Evolutionary conservation across 2,329 filamentous ascomycete genomes (phyloP).

Genomic region (Trichophyton simii): DNA sequence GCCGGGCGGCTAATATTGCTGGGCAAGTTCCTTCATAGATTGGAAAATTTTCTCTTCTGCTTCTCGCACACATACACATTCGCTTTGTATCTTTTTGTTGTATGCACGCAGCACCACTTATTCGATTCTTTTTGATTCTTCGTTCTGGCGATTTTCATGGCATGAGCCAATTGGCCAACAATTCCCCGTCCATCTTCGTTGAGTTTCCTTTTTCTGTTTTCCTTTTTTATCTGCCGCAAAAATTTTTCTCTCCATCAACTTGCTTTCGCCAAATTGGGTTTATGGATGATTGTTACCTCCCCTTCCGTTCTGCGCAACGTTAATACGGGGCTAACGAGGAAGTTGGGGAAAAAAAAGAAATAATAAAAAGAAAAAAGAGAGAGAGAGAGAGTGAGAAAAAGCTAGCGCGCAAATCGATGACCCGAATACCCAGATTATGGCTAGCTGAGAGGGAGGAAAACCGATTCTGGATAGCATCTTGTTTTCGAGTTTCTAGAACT

Average conservation of each 20-base stretch:
- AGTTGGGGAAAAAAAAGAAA: not conserved
- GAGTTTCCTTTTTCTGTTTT: not conserved
- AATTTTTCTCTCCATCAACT: not conserved
- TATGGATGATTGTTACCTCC: not conserved
- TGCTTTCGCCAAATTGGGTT: constrained; percentile 1
- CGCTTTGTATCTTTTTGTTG: not conserved
- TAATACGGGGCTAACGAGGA: not conserved
- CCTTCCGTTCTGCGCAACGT: not conserved
- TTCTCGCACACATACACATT: not conserved
- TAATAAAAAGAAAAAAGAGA: no score
- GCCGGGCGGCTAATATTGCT: not conserved
- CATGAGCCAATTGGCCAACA: not conserved
- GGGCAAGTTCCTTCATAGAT: not conserved
- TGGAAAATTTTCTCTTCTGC: not conserved
- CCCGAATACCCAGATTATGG: not conserved
- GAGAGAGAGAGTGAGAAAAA: no score
- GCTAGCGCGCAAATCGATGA: not conserved
- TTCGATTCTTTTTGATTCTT: not conserved
- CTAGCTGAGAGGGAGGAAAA: not conserved
- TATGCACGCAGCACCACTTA: not conserved
- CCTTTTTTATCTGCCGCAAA: not conserved
- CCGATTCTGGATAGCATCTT: not conserved
- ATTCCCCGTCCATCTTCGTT: no score
- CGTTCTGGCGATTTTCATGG: not conserved
- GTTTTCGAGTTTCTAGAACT: not conserved